Base-by-base conservation (phyloP, 768 basidiomycete genomes). In the Boletus pseudo-olivaceus region DNA sequence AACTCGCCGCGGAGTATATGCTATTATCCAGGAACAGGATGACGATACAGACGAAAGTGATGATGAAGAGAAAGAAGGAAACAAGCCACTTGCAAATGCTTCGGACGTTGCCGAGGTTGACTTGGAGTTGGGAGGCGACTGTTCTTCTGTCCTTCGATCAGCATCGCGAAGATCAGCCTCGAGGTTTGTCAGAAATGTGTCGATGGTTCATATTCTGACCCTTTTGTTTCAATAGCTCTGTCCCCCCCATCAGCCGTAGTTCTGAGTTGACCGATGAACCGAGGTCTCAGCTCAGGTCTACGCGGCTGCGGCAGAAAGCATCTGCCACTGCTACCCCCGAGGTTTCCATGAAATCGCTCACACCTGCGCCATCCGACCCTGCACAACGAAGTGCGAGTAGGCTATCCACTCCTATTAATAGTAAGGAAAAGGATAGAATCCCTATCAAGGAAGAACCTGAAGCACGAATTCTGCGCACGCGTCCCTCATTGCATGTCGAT, bases 1-100 rank as follows among this genome's bases (percentile, higher is more conserved):
- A 58, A 92, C 90, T 46, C 82, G 90, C 30, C 79, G 90, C 39
- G 89, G 90, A 32, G 90, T 92, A 17, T 92, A 92, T 66, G 86
- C 87, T 29, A 80, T 88, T 38, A 71, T 85, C 57, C 76, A 78
- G 57, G 78, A 82, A 56, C 76, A 78, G 54, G 80, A 78, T 51
- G 79, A 83, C 20, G 81, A 82, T 47, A 81, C 81, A 38, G 85
- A 87, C 57, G 82, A 82, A 54, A 82, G 80, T 54, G 80, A 84
- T 26, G 81, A 82, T 45, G 80, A 82, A 51, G 69, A 71, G 37
- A 74, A 70, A 39, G 81, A 78, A 39, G 78, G 75, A 49, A 73
- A 77, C 56, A 73, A 75, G 30, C 78, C 80, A 20, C 66, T 80
- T 26, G 76, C 76, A n/a, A 70, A 73, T 49, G 78, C 75, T 34